Evolutionary conservation across 768 basidiomycete genomes (phyloP), one percentile per base, ranked within the genome.

Genomic region (Cantharellus anzutake): DNA sequence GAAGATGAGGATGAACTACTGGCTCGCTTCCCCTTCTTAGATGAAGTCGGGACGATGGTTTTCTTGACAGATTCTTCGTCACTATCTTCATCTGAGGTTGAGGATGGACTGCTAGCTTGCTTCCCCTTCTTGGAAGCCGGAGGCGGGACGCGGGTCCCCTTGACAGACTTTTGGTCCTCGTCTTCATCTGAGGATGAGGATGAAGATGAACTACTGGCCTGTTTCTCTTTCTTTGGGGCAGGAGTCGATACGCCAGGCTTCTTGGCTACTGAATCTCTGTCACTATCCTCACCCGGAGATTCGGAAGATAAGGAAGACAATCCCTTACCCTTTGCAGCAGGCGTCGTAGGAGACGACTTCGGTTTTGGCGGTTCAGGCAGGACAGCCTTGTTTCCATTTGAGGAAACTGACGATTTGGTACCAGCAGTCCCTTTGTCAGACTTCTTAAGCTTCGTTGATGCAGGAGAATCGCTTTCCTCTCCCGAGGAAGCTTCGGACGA

Each of bases 91-190:
- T 29, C 20, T 29, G 20, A 29, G 20, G 20, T 29, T 29, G 20
- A 29, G 20, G 20, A 29, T 29, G 20, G 20, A 29, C 20, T 29
- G 50, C 50, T 60, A 7, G 35, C n/a, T 16, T 35, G 2, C 5
- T 35, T 34, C 4, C 41, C n/a, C 50, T 41, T 57, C 39, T 56
- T n/a, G 29, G 51, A 67, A 66, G 4, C 63, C 67, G 5, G 68
- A 65, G 56, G 69, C 67, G 4, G 65, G 66, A 39, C 61, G 67
- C 0, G 67, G 67, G 38, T 66, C 65, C 3, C 61, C 7, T 65
- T 64, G 50, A 63, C 61, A 53, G 66, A 67, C 44, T 60, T 59
- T 2, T 68, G 66, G 16, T 64, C 61, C n/a, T 67, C 68, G 5
- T 67, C 68, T 2, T 68, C 67, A 37, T 57, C 62, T 5, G 57